Base-by-base conservation (phyloP, 2,329 filamentous ascomycete genomes). In the Claviceps cyperi region DNA sequence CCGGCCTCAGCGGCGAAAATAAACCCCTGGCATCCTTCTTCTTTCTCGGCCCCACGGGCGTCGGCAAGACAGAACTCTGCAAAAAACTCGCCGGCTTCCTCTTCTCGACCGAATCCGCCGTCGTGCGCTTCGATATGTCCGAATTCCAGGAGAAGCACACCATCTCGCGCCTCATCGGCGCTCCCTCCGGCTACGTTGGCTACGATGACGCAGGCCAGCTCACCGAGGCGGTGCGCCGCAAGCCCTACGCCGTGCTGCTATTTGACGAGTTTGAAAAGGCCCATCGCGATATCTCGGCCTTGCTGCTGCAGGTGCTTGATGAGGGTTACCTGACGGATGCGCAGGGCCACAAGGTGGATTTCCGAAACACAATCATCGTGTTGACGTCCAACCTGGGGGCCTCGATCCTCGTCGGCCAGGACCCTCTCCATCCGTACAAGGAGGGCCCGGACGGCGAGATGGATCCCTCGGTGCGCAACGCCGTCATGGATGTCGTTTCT, bases 231-330 rank as follows among this genome's bases (percentile, higher is more conserved):
- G 89, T 98, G 3, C 80, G 92, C 51, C 79, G 92, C 52, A 97
- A 97, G 65, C 92, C 92, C 0, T 97, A 97, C 58, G 90, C 91
- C 0, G 88, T 98, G 0, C 75, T 98, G 0, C 75, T 98, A 1
- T 94, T 98, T 58, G 92, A 98, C 64, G 92, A 97, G 64, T 97
- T 96, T 58, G 92, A 98, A 63, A 97, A 98, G 64, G 92, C 91
- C 0, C 92, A 97, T 63, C 83, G 87, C 49, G 92, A 98, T 59
- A 96, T 97, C 56, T 94, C 88, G 0, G 84, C 90, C 0, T 73
- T 98, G 3, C 76, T 98, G 4, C 77, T 98, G 4, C 92, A 97
- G 66, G 91, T 97, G 0, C 78, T 98, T 0, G 92, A 97, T 62
- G 92, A 97, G 64, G 92, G 92, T 2, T 96, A 92, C 70, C 76